These are phyloP conservation scores for Fusarium poae DNA, from an alignment of 2,329 filamentous ascomycete genomes.

Conservation along the genomic window DNA sequence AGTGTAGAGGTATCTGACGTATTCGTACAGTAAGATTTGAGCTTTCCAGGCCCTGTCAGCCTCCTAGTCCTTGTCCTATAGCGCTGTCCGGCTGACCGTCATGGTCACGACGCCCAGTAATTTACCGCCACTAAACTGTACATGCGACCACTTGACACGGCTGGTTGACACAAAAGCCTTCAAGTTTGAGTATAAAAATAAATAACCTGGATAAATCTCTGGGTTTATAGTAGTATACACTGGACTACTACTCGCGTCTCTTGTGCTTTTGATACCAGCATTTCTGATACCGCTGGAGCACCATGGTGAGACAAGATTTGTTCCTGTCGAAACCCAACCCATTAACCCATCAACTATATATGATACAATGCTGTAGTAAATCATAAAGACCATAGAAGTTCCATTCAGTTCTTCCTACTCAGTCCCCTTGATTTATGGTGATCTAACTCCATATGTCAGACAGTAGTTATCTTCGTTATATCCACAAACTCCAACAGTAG, in stretches of 20 bases:
- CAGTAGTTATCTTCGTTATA: no score
- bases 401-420: not conserved
- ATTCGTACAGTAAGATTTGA: slow-evolving; percentile 32
- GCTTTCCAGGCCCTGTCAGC: slow-evolving; percentile 20
- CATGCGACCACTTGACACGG: slow-evolving; percentile 21
- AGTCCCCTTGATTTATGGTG: not conserved
- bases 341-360: not conserved
- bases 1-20: slow-evolving; percentile 28
- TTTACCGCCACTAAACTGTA: slow-evolving; percentile 26
- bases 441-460: not conserved
- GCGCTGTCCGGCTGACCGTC: slow-evolving; percentile 16
- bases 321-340: not conserved
- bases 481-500: no score
- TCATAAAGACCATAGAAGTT: not conserved
- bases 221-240: not conserved
- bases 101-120: slow-evolving; percentile 30
- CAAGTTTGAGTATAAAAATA: not conserved
- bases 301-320: not conserved
- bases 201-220: not conserved
- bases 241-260: not conserved
- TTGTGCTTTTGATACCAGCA: not conserved
- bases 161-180: not conserved
- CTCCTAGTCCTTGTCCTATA: slow-evolving; percentile 1
- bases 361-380: not conserved
- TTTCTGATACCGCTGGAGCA: not conserved